phyloP scores from a whole-genome alignment of 805 yeast genomes.

The Suhomyces xylopsoci region DNA sequence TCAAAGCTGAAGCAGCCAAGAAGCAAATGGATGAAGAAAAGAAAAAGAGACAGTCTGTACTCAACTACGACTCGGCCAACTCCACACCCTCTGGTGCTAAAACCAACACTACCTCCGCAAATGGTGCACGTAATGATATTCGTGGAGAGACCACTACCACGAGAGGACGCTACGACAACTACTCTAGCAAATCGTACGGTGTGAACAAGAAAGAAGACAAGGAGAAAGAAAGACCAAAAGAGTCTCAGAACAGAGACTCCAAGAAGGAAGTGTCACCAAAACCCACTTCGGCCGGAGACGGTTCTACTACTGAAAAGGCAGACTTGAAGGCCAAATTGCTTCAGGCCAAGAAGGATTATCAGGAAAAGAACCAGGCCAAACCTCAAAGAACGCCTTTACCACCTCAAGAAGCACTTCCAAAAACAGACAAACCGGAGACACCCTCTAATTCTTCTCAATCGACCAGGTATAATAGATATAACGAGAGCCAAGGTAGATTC shows the following conservation, averaged over 20 bases:
- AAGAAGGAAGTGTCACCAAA: neutral
- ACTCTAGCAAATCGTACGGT: constrained; percentile 18
- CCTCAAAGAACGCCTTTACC: constrained; percentile 19
- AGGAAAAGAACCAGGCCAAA: constrained; percentile 1
- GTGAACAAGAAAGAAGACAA: neutral
- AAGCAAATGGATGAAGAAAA: constrained; percentile 8
- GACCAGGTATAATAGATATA: constrained; percentile 7
- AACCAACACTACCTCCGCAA: neutral
- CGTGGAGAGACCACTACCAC: constrained; percentile 7
- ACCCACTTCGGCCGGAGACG: neutral
- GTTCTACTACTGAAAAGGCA: constrained; percentile 3
- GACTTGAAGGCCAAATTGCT: constrained; percentile 20
- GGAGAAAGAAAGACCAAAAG: neutral
- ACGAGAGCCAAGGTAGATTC: constrained; percentile 2
- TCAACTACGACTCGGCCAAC: constrained; percentile 8
- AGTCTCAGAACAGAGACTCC: neutral
- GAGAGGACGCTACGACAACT: constrained; percentile 31
- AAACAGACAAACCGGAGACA: constrained; percentile 1
- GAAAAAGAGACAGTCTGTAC: constrained; percentile 6
- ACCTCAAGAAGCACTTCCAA: constrained; percentile 17
- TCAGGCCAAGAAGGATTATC: constrained; percentile 23
- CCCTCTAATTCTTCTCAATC: neutral
- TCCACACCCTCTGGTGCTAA: neutral
- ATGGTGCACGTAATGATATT: constrained; percentile 6
- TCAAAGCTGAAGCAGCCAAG: constrained; percentile 4